Conservation (phyloP, 345 rosid genomes). For the Luvunga scandens region DNA sequence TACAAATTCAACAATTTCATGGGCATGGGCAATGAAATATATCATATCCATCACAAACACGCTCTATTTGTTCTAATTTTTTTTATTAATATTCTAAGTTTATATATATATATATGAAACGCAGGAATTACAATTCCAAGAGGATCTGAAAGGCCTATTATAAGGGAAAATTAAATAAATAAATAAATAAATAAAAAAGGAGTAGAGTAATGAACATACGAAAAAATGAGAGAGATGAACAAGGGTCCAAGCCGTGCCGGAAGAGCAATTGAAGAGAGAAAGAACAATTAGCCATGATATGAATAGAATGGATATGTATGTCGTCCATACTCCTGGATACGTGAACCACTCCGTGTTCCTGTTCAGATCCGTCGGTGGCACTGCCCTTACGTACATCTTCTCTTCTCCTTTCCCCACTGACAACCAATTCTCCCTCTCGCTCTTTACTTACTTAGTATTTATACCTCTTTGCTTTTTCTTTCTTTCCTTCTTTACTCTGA, state of each 20-base stretch:
- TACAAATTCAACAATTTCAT: too few species aligned
- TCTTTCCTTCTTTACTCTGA: too few species aligned
- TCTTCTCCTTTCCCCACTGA: neutral
- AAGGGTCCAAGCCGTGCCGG: constrained; percentile 87
- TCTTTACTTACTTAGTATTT: neutral
- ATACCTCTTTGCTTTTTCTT: neutral
- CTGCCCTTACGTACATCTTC: constrained; percentile 63
- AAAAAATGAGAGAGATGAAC: constrained; percentile 70
- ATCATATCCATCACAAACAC: too few species aligned
- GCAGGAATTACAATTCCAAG: too few species aligned
- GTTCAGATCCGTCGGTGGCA: constrained; percentile 82
- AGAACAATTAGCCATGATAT: constrained; percentile 72
- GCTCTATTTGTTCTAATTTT: too few species aligned
- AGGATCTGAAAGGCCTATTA: too few species aligned
- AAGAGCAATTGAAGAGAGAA: constrained; percentile 60
- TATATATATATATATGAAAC: too few species aligned
- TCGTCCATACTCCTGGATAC: constrained; percentile 85
- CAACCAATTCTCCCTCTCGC: neutral
- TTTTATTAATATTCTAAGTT: too few species aligned
- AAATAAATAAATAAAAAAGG: too few species aligned
- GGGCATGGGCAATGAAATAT: too few species aligned
- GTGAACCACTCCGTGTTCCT: constrained; percentile 91
- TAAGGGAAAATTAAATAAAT: too few species aligned
- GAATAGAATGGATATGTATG: constrained; percentile 68
- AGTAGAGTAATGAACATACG: constrained; percentile 26